These are phyloP conservation scores for Plantago coronopus DNA, from an alignment of 305 asterid genomes.

Conservation along the genomic window DNA sequence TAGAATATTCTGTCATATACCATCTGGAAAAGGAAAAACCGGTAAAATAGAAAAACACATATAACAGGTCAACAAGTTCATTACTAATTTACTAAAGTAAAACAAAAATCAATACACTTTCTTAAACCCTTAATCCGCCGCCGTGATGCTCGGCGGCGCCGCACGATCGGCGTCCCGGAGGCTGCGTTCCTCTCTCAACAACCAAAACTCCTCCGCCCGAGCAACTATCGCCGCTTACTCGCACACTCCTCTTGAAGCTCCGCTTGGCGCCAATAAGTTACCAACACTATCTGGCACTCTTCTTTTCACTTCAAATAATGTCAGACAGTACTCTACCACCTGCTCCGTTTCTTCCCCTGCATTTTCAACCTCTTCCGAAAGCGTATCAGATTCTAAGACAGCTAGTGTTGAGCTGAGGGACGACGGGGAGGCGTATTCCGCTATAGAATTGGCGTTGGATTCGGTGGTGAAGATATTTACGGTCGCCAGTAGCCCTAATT, in stretches of 20 bases:
- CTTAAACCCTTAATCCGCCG: slow-evolving; percentile 21
- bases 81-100: no score
- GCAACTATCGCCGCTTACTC: no score
- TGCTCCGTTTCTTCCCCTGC: slow-evolving; percentile 28
- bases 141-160: slow-evolving; percentile 37
- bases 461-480: slow-evolving; percentile 92
- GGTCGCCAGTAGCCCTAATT: slow-evolving; percentile 79
- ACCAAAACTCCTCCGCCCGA: neutral
- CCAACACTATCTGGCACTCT: neutral
- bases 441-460: slow-evolving; percentile 82
- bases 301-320: slow-evolving; percentile 2
- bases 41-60: no score
- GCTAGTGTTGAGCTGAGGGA: slow-evolving; percentile 23
- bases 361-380: slow-evolving; percentile 13
- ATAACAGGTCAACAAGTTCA: no score
- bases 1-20: no score
- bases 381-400: slow-evolving; percentile 20
- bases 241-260: no score
- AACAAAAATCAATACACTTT: no score
- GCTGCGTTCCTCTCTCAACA: neutral
- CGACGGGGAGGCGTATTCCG: slow-evolving; percentile 51
- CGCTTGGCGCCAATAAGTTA: neutral
- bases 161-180: slow-evolving; percentile 6
- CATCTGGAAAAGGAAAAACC: no score
- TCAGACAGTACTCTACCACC: slow-evolving; percentile 16